Evolutionary conservation across 2,329 filamentous ascomycete species (phyloP), one percentile per base, ranked within the genome.

Genomic region (Colletotrichum sp.): DNA sequence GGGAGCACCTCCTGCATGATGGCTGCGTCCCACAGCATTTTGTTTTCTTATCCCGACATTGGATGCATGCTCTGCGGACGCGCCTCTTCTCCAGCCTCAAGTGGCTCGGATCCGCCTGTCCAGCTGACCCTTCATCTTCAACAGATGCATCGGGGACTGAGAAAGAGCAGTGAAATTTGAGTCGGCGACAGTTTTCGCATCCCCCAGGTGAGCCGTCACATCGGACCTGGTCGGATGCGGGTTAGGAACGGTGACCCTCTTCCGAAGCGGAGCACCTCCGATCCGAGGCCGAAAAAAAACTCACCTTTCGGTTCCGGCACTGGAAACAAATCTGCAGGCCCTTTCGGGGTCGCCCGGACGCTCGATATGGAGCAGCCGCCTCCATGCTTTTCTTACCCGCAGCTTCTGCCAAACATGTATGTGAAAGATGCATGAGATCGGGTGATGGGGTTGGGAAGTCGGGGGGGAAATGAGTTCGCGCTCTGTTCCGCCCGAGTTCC

Each of bases 301-400:
- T 52, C 18, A 74, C 71, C 71, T 76, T 74, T 60, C 74, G 71
- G 74, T 76, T 76, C 21, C 74, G 74, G 61, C 71, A 76, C 30
- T 74, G 74, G 34, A 74, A 74, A 36, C 71, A 75, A 58, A 76
- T 76, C 71, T 76, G 71, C 30, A 73, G 24, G 21, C 74, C 71
- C 21, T 66, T 76, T 30, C 74, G 74, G 60, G 74, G 66, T 30
- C 71, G 70, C 15, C 72, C 67, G 24, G 61, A 71, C n/a, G 60
- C 43, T 65, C 67, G 72, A 28, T 65, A 66, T 66, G 67, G 67
- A 36, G 52, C 18, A 10, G 26, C n/a, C 43, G 32, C 52, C 72
- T 74, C 72, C 72, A 74, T 74, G 21, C 43, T 52, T 65, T 28
- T 64, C 21, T 52, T 36, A 36, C 66, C 71, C 67, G 71, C 60